Evolutionary conservation across 768 basidiomycete species (phyloP).

Genomic region (Boletus patriciae): DNA sequence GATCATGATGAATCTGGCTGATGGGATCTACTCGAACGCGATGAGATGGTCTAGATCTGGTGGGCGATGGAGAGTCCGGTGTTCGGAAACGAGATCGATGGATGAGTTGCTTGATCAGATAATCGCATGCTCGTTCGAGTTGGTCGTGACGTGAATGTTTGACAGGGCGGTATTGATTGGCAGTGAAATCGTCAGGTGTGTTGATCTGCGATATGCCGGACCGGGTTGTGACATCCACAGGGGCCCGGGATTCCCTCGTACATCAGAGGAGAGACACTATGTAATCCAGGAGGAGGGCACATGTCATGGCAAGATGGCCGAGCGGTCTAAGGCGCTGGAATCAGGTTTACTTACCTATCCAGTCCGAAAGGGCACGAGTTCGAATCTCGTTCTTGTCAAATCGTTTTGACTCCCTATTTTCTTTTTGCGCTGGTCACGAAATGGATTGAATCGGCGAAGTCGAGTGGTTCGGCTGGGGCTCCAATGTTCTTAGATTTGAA

Average conservation of each 20-base stretch:
- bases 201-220: too few species aligned
- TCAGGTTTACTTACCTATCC: conserved; percentile 37
- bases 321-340: conserved; percentile 63
- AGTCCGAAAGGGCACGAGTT: conserved; percentile 37
- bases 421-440: too few species aligned
- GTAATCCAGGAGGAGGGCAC: too few species aligned
- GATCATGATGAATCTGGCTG: not conserved
- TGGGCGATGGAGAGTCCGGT: not conserved
- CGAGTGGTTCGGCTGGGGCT: not conserved
- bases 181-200: too few species aligned
- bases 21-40: not conserved
- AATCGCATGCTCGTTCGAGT: not conserved
- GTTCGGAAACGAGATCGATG: not conserved
- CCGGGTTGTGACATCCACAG: too few species aligned
- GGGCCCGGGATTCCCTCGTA: too few species aligned
- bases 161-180: too few species aligned
- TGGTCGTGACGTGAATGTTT: too few species aligned
- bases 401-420: conserved; percentile 11
- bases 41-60: not conserved
- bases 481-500: not conserved
- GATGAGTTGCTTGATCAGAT: not conserved
- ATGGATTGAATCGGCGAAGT: too few species aligned
- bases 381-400: conserved; percentile 40
- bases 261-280: too few species aligned
- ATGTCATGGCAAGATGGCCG: conserved; percentile 54